Base-by-base conservation (phyloP, 1,284 basidiomycete genomes). In the Sanghuangporus baumii region DNA sequence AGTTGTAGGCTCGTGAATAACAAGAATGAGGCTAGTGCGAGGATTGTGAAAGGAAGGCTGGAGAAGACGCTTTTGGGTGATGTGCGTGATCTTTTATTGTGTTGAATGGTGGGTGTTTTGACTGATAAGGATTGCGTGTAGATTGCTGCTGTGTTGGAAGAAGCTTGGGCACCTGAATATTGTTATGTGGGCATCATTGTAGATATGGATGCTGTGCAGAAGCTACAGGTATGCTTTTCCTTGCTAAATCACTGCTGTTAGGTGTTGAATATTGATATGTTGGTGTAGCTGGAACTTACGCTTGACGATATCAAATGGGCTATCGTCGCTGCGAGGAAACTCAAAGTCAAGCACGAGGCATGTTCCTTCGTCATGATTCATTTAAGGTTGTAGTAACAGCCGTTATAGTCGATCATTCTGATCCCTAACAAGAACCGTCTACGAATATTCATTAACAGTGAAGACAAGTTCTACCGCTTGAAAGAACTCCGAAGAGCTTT, bases 51-150 rank as follows among this genome's bases (percentile, higher is more conserved):
- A 75, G 97, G 92, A 11, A 85, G 97, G 55, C 78, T 99, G 61
- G 97, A 99, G 76, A 96, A 96, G 79, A 99, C 97, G 0, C 85
- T 93, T 65, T 79, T 99, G 8, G 93, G 95, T 67, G 97, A 98
- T 77, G 93, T 95, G 67, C 68, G 88, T 75, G 23, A 6, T 18
- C n/a, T 14, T 20, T 57, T 8, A n/a, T 18, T 61, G 2, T 40
- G 59, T 16, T 46, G 6, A 46, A 46, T 46, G 7, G 7, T 11
- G 55, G 57, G 50, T 14, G 36, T 43, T 52, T 34, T n/a, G 40
- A 18, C 60, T 26, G 55, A 38, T 63, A 37, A 34, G 67, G 41
- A 61, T 23, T 34, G 9, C 2, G 5, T 6, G n/a, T 34, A 95
- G 92, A 83, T 99, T 69, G 93, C 97, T 0, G 88, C 92, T 38